Evolutionary conservation across 2,329 filamentous ascomycete genomes (phyloP).

Genomic region (Fusarium illudens): DNA sequence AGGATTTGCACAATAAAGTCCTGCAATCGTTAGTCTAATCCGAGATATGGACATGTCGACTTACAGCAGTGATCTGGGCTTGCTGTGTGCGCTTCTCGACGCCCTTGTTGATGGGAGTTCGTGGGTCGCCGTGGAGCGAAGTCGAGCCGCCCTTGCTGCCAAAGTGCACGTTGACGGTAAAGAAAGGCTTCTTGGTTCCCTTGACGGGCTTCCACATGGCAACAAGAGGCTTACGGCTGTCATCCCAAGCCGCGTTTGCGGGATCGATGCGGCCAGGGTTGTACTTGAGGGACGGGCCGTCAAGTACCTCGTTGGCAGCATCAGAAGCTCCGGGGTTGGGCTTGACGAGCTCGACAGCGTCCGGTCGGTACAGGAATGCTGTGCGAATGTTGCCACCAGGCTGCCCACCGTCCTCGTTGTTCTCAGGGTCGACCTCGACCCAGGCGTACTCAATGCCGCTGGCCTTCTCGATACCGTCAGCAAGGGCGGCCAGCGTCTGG

Average conservation of each 20-base stretch:
- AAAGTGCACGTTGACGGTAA: constrained; percentile 77
- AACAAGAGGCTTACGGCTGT: constrained; percentile 72
- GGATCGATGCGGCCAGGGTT: constrained; percentile 77
- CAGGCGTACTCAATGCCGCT: constrained; percentile 66
- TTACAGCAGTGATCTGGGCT: constrained; percentile 64
- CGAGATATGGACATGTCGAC: constrained; percentile 36
- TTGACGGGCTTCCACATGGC: constrained; percentile 70
- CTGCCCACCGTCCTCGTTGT: constrained; percentile 70
- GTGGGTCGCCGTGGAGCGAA: constrained; percentile 69
- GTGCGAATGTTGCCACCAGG: constrained; percentile 77
- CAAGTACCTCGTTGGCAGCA: constrained; percentile 65
- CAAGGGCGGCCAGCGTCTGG: constrained; percentile 65
- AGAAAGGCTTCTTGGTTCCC: constrained; percentile 63
- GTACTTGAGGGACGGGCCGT: constrained; percentile 64
- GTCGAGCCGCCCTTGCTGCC: constrained; percentile 72
- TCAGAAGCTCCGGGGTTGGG: constrained; percentile 63
- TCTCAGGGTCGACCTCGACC: constrained; percentile 65
- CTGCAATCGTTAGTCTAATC: constrained; percentile 37
- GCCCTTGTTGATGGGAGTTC: constrained; percentile 72
- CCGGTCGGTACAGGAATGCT: constrained; percentile 74
- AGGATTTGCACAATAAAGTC: constrained; percentile 68
- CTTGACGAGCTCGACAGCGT: constrained; percentile 66
- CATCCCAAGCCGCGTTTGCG: constrained; percentile 64
- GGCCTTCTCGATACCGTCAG: constrained; percentile 58
- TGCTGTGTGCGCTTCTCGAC: constrained; percentile 66